A percentile compares a stretch with the other conserved stretches of the same genome.
Conservation (phyloP, 495 filamentous ascomycete species). For the Penicillium dipodomyicola region DNA sequence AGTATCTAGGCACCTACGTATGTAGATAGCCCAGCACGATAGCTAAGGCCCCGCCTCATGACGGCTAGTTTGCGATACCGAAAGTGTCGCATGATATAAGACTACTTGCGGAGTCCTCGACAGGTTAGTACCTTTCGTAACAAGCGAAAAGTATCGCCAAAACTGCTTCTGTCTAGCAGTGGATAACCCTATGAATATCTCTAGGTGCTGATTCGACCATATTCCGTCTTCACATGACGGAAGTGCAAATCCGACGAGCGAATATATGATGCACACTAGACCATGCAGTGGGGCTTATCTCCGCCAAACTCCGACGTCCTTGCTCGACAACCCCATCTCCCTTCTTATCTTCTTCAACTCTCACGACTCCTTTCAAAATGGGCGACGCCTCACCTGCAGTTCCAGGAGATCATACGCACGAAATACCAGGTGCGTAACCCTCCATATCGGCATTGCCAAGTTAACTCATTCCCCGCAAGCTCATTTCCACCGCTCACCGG, state of each 20-base stretch:
- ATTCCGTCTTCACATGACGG: neutral
- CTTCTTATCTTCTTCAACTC: neutral
- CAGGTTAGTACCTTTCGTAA: too few relatives aligned
- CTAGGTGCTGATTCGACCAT: neutral
- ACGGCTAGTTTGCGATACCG: too few relatives aligned
- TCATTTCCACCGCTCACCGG: slow-evolving; percentile 19
- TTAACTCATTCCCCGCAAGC: slow-evolving; percentile 12
- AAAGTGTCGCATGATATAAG: too few relatives aligned
- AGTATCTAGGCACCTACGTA: too few relatives aligned
- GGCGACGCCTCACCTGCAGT: neutral
- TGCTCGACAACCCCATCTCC: neutral
- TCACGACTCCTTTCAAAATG: slow-evolving; percentile 6
- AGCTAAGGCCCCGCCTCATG: too few relatives aligned
- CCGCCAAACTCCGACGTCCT: slow-evolving; percentile 19
- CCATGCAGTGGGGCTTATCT: slow-evolving; percentile 10
- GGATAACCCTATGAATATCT: too few relatives aligned
- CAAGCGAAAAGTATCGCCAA: too few relatives aligned
- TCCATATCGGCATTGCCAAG: neutral
- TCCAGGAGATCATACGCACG: neutral
- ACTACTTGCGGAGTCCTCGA: too few relatives aligned
- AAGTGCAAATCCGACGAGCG: neutral
- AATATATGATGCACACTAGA: neutral
- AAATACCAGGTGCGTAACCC: slow-evolving; percentile 11
- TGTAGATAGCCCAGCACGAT: too few relatives aligned
- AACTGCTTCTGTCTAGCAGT: too few relatives aligned